Evolutionary conservation across 108 stramenopile species (phyloP), one percentile per base, ranked within the genome.

Genomic region (Nitzschia sp.): DNA sequence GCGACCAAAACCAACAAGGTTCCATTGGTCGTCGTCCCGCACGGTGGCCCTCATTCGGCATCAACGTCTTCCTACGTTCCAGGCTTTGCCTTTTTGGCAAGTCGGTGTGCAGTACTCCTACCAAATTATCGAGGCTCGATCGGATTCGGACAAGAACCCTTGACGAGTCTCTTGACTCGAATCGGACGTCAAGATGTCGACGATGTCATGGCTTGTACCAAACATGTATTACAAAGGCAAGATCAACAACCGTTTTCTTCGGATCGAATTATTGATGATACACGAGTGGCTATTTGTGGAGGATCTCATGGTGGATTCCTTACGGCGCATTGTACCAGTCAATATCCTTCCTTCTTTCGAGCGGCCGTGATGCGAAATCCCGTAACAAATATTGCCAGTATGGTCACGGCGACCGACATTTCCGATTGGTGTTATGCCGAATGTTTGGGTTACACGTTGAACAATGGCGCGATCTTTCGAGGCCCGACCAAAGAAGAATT

Each of bases 261-360:
- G 72, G 28, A 1, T 69, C 38, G 38, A 41, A 21, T 50, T n/a
- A 53, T 87, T 1, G 85, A 93, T 67, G 34, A 68, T 3, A 58
- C 53, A 8, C 69, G 81, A 6, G 64, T 94, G 41, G 91, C 88
- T 16, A 80, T 97, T 45, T 87, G 87, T 57, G 96, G 96, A 50
- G 96, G 96, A 1, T 85, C 83, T 17, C 97, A 98, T 71, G 97
- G 97, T 56, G 97, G 97, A 11, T 97, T 91, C 72, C 67, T 97
- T n/a, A 83, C 85, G 4, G 87, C 77, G 16, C 93, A 95, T 70
- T 73, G 87, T 29, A 82, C 87, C 9, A 91, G 80, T 1, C 88
- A 93, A 77, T 80, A 91, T 62, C 95, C 97, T 1, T 80, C 85
- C 8, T 53, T 95, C 22, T 97, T 95, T 87, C 86, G 92, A 71